phyloP scores from a whole-genome alignment of 129 eudicot genomes.

The Mikania micrantha region DNA sequence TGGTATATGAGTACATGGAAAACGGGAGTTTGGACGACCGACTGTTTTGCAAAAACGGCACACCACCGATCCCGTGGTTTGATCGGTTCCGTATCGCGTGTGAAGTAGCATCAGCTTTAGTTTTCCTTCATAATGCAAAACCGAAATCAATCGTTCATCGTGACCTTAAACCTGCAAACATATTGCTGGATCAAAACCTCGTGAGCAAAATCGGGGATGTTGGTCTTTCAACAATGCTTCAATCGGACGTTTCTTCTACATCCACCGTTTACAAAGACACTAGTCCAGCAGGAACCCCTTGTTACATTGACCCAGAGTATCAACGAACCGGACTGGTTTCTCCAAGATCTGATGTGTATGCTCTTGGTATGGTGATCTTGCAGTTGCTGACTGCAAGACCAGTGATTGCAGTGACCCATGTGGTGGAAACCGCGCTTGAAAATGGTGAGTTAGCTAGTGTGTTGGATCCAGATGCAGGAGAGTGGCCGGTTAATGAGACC shows the following conservation, averaged over 20 bases:
- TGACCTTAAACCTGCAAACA: constrained; percentile 89
- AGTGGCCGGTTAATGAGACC: constrained; percentile 67
- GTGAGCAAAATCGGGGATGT: constrained; percentile 96
- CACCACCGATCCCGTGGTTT: constrained; percentile 68
- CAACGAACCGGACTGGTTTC: constrained; percentile 80
- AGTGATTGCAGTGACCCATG: constrained; percentile 54
- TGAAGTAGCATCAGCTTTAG: constrained; percentile 87
- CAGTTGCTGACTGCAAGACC: constrained; percentile 78
- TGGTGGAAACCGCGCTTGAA: constrained; percentile 67
- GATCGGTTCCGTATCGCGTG: constrained; percentile 65
- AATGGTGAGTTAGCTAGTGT: constrained; percentile 35
- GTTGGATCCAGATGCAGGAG: constrained; percentile 64
- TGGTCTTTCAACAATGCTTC: constrained; percentile 70
- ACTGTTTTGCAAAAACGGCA: constrained; percentile 38
- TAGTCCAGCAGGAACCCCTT: constrained; percentile 67
- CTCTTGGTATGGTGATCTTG: constrained; percentile 81
- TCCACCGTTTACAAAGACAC: constrained; percentile 58
- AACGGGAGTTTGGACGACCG: constrained; percentile 85
- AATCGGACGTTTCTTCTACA: constrained; percentile 25
- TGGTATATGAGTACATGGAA: constrained; percentile 93
- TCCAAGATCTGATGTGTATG: constrained; percentile 77
- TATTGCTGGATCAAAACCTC: constrained; percentile 66
- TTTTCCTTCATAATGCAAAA: constrained; percentile 70
- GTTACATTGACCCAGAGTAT: constrained; percentile 94
- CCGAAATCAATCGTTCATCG: constrained; percentile 81